These are phyloP conservation scores for Parasitella parasitica DNA, from an alignment of 371 early-diverging fungal species.

Conservation along the genomic window DNA sequence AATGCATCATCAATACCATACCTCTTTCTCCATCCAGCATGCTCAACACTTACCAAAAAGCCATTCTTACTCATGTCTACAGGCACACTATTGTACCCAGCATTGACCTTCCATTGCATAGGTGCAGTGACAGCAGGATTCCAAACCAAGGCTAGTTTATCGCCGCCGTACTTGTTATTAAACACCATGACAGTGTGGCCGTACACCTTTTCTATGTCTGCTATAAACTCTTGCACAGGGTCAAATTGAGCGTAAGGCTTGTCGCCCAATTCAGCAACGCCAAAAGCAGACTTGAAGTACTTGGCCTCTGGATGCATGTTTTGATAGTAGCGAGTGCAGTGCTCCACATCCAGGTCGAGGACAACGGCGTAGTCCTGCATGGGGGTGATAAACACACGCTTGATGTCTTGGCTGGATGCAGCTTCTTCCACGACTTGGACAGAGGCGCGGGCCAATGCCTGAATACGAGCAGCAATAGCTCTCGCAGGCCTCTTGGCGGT, in stretches of 20 bases:
- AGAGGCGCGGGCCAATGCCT: constrained; percentile 64
- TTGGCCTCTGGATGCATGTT: constrained; percentile 49
- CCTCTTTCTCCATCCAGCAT: no score
- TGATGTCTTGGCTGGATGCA: constrained; percentile 5
- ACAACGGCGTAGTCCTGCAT: constrained; percentile 68
- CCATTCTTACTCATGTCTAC: constrained; percentile 57
- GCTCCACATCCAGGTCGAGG: constrained; percentile 55
- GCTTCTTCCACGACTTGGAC: constrained; percentile 33
- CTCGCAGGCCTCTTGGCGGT: constrained; percentile 43
- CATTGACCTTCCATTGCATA: constrained; percentile 66
- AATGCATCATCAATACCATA: neutral
- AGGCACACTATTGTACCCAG: constrained; percentile 62
- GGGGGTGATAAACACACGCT: constrained; percentile 69
- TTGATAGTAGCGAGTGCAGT: constrained; percentile 65
- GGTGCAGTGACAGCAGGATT: constrained; percentile 55
- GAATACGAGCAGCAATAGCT: constrained; percentile 60
- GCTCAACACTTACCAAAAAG: constrained; percentile 39
- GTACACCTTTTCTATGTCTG: constrained; percentile 59
- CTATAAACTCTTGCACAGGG: constrained; percentile 59
- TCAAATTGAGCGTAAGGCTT: constrained; percentile 60
- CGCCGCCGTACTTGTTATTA: constrained; percentile 78
- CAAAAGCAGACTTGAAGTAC: constrained; percentile 29
- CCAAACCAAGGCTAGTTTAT: constrained; percentile 72
- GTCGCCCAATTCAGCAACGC: constrained; percentile 41
- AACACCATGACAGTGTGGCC: constrained; percentile 66